Evolutionary conservation across 2,329 filamentous ascomycete species (phyloP), one percentile per base, ranked within the genome.

Genomic region (Fusarium sp.): DNA sequence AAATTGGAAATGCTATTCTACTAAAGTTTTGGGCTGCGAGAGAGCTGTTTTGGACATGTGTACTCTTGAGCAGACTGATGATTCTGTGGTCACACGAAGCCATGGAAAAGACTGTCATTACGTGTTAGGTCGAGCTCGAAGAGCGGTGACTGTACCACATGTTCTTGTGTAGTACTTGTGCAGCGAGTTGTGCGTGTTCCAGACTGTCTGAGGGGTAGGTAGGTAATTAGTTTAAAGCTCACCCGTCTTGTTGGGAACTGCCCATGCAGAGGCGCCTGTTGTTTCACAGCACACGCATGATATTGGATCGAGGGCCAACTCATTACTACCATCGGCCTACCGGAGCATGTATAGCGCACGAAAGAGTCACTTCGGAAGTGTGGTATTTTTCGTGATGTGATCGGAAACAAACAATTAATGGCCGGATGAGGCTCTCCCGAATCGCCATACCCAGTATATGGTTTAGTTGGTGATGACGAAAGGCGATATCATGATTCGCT

Each of bases 401-500:
- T 61, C 7, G 14, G 42, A 36, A 57, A 4, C 16, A 22, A 25
- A 31, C 16, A 35, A 13, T 14, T 8, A 31, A 16, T 16, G 45
- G 20, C 9, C 25, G 29, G 36, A 57, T 45, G 27, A 36, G 29
- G 62, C 5, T 20, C 27, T 22, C 25, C 56, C 29, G 38, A 60
- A 69, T 61, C 63, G 2, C 29, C 14, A 33, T 67, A n/a, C 22
- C 29, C 22, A 31, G 16, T 20, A 45, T 59, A 35, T 38, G 20
- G 29, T 35, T 52, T 20, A 58, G 63, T 50, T 35, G 31, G 25
- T 54, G 74, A 77, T 76, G 67, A 78, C 74, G 50, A 78, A 76
- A 76, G 36, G 59, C 20, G 14, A 29, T 11, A 54, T 36, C 50
- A 60, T 77, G 70, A 78, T 78, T 78, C 67, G 76, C 33, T 42